Evolutionary conservation across 768 basidiomycete genomes (phyloP).

Genomic region (Rossbeevera mucosa): DNA sequence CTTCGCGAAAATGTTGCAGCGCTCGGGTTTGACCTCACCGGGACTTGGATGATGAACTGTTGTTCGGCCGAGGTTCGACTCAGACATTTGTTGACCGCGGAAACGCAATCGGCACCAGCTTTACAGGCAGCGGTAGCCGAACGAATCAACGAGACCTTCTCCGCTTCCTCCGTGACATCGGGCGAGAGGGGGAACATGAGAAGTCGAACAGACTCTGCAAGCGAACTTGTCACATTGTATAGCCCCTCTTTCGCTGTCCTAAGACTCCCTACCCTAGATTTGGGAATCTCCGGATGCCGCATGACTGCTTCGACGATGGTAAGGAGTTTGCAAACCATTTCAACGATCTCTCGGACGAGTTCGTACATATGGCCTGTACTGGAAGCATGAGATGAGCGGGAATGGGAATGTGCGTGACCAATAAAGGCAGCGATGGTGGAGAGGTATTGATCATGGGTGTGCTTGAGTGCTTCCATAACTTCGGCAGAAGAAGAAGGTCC

Average conservation of each 20-base stretch:
- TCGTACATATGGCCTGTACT: constrained; percentile 93
- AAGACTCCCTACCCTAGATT: constrained; percentile 59
- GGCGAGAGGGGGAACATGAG: constrained; percentile 52
- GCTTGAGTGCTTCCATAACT: constrained; percentile 71
- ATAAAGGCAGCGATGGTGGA: constrained; percentile 97
- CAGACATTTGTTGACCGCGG: constrained; percentile 79
- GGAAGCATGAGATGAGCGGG: constrained; percentile 84
- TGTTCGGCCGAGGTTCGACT: constrained; percentile 57
- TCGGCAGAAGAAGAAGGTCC: constrained; percentile 68
- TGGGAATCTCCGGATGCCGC: constrained; percentile 65
- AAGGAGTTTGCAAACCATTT: constrained; percentile 87
- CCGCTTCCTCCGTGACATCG: constrained; percentile 69
- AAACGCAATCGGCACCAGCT: constrained; percentile 84
- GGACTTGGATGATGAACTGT: constrained; percentile 63
- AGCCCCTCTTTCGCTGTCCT: constrained; percentile 71
- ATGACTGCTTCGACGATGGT: constrained; percentile 88
- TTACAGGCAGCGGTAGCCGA: constrained; percentile 87
- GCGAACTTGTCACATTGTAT: constrained; percentile 77
- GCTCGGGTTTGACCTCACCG: constrained; percentile 43
- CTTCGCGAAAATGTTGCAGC: constrained; percentile 39
- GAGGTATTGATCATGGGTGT: constrained; percentile 84
- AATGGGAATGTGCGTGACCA: constrained; percentile 92
- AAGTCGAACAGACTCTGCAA: constrained; percentile 83
- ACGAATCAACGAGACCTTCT: constrained; percentile 70
- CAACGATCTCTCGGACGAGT: constrained; percentile 90